phyloP scores from a whole-genome alignment of 768 basidiomycete genomes.

The Russula lepida region DNA sequence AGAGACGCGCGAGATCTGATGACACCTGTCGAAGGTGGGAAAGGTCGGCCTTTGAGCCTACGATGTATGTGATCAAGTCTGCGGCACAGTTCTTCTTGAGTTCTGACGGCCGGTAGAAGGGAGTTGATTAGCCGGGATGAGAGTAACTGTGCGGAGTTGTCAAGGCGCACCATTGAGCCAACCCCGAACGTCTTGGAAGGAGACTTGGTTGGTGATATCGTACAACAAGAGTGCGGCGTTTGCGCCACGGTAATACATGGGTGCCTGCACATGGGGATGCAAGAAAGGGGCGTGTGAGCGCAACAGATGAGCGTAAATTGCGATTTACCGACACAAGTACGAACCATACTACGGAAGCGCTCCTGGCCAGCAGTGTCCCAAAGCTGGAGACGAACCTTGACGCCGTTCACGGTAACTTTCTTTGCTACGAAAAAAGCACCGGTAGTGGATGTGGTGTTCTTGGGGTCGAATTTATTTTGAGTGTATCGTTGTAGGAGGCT shows the following conservation, averaged over 20 bases:
- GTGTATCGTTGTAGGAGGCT: conserved; percentile 86
- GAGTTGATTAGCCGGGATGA: conserved; percentile 9
- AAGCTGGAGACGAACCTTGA: conserved; percentile 78
- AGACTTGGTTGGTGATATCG: conserved; percentile 85
- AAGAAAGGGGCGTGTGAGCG: conserved; percentile 12
- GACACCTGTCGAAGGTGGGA: conserved; percentile 65
- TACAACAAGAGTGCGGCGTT: conserved; percentile 91
- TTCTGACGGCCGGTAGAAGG: conserved; percentile 38
- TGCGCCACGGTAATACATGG: conserved; percentile 95
- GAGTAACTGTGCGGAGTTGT: background rate
- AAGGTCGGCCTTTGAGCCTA: conserved; percentile 88
- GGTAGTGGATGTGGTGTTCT: conserved; percentile 83
- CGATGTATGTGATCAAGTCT: conserved; percentile 90
- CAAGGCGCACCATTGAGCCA: conserved; percentile 72
- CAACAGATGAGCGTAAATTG: conserved; percentile 11
- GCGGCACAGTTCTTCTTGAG: conserved; percentile 83
- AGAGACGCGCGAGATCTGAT: conserved; percentile 73
- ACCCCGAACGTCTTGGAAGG: conserved; percentile 84
- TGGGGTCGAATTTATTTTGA: conserved; percentile 82
- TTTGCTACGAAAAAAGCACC: conserved; percentile 93
- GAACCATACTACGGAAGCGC: conserved; percentile 82
- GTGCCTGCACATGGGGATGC: conserved; percentile 47
- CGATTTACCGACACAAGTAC: conserved; percentile 24
- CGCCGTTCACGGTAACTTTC: conserved; percentile 77
- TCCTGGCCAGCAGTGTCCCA: conserved; percentile 96